Evolutionary conservation across 805 yeast genomes (phyloP).

Genomic region (Yueomyces sinensis): DNA sequence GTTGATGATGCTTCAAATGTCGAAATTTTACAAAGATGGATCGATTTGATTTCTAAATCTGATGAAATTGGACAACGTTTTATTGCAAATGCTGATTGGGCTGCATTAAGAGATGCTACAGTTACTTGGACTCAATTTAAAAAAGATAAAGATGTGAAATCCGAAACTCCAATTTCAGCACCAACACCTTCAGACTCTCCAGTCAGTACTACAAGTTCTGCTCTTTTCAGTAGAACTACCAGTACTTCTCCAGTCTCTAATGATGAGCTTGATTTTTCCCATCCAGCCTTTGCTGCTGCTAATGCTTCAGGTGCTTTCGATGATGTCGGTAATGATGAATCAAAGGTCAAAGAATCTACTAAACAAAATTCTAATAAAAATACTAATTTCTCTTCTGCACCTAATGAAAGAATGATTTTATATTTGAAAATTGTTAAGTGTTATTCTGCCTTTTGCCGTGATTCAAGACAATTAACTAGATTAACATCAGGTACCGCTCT

Average conservation of each 20-base stretch:
- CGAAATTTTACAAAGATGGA: conserved; percentile 45
- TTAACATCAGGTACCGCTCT: conserved; percentile 33
- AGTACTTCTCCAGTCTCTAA: not conserved
- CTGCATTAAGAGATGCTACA: conserved; percentile 66
- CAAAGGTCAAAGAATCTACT: conserved; percentile 6
- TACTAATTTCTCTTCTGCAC: conserved; percentile 1
- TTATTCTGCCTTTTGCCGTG: conserved; percentile 35
- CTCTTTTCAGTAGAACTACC: conserved; percentile 6
- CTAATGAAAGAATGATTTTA: conserved; percentile 34
- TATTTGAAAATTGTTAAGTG: conserved; percentile 42
- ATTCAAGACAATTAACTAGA: conserved; percentile 33
- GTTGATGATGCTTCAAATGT: conserved; percentile 33
- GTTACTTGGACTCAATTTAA: conserved; percentile 12
- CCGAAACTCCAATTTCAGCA: not conserved
- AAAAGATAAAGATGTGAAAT: not conserved
- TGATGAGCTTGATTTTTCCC: conserved; percentile 15
- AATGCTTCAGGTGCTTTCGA: conserved; percentile 28
- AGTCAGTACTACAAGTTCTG: not conserved
- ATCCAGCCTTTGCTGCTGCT: conserved; percentile 27
- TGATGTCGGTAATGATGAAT: conserved; percentile 11
- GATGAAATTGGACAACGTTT: conserved; percentile 37
- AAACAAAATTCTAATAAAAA: conserved; percentile 5
- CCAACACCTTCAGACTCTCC: conserved; percentile 2
- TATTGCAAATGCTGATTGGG: conserved; percentile 74
- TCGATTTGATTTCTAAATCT: conserved; percentile 33